phyloP scores from a whole-genome alignment of 371 early-diverging fungal species.

The Lichtheimia hyalospora region DNA sequence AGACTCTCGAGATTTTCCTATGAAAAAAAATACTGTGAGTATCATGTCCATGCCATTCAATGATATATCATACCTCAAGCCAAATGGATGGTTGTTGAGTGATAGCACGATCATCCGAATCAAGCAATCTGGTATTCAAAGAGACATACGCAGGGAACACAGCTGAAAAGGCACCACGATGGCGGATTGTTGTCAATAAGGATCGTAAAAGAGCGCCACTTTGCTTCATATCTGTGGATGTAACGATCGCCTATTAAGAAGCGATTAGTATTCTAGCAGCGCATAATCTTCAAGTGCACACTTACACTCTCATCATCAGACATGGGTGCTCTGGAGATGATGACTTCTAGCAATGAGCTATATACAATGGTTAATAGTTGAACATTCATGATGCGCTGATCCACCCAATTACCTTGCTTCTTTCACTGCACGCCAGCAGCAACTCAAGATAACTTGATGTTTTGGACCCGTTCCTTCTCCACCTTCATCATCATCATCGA shows the following conservation, averaged over 20 bases:
- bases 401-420: conserved; percentile 63
- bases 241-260: conserved; percentile 1
- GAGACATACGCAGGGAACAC: conserved; percentile 79
- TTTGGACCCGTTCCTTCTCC: conserved; percentile 54
- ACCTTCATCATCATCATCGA: conserved; percentile 29
- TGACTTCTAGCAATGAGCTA: conserved; percentile 42
- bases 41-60: not conserved
- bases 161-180: conserved; percentile 91
- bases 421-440: conserved; percentile 93
- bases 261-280: not conserved
- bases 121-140: conserved; percentile 67
- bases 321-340: conserved; percentile 37
- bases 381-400: not conserved
- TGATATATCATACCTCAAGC: conserved; percentile 55
- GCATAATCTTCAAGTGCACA: not conserved
- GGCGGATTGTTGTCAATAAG: conserved; percentile 77
- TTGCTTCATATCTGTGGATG: conserved; percentile 32
- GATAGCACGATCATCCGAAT: conserved; percentile 45
- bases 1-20: conserved; percentile 52
- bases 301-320: conserved; percentile 10
- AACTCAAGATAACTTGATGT: conserved; percentile 85
- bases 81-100: conserved; percentile 60
- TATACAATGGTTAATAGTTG: not conserved
- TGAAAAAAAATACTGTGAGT: not conserved
- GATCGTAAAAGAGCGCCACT: conserved; percentile 61